Evolutionary conservation across 2,329 filamentous ascomycete species (phyloP), one percentile per base, ranked within the genome.

Genomic region (Exserohilum rostratum): DNA sequence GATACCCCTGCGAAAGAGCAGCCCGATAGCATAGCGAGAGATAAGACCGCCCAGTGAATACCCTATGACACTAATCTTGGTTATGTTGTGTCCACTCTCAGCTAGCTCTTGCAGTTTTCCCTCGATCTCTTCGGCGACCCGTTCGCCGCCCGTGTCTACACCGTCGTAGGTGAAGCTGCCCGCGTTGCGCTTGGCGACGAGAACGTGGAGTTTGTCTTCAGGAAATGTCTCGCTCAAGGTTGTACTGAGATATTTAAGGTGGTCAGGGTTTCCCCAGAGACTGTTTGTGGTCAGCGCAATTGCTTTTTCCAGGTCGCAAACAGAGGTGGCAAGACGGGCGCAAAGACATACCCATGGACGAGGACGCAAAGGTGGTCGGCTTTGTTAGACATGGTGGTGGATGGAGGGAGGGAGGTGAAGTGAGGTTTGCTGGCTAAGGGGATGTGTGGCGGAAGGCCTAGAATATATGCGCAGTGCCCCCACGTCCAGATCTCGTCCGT

Each of bases 1-100:
- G 53, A 91, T 81, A 7, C 92, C 91, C 67, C 89, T 90, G 50
- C 90, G 87, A 65, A 93, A 86, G 3, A 98, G 81, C 66, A 98
- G 78, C 0, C 93, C 93, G 52, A 96, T 83, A 2, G 90, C 89
- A 78, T 96, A 98, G 55, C 93, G 84, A 9, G 91, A 87, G 4
- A 98, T 87, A 6, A 98, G 80, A 0, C 93, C 93, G 40, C 93
- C 93, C 1, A 97, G 82, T 0, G 91, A 96, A 74, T 98, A 97
- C 34, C 93, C 93, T 38, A 93, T 83, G 35, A 98, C 81, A 72
- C 92, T 96, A 60, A 98, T 80, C 76, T 92, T 96, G 43, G 79
- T 87, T 67, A 97, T 89, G 37, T 85, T 83, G 62, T 88, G 85
- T 18, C 91, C 93, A 25, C 81, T 79, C 37, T 78, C 77, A 44